Evolutionary conservation across 805 yeast species (phyloP), one percentile per base, ranked within the genome.

Genomic region (Henningerozyma blattae): DNA sequence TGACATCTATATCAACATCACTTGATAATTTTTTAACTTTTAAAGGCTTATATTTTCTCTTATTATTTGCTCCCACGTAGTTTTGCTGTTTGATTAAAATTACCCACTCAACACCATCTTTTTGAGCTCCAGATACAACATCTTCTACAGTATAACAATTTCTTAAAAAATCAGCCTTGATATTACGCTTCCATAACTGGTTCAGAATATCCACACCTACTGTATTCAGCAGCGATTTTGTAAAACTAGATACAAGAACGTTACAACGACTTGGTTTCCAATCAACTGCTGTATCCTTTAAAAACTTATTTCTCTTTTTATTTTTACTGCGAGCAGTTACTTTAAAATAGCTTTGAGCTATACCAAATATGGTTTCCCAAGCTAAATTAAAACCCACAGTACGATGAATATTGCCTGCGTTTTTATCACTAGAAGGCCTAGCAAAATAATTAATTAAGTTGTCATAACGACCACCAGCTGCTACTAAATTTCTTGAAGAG

Each of bases 381-480:
- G 91, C 83, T 36, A 91, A 56, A 40, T 84, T 78, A 49, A 91
- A 79, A 0, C 98, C 97, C 28, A 87, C 96, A 1, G 86, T 94
- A 34, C 67, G 65, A 15, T 70, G 65, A 9, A 16, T 12, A 32
- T 68, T 40, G 27, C 47, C 50, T 1, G 48, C 33, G 26, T 37
- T 45, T 31, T 50, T 50, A 3, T 51, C 56, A 15, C 64, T 51
- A 38, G 71, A 58, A 1, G 74, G 68, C 43, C 82, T 75, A 0
- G 89, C 71, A 39, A 85, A 67, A 14, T 76, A 66, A 3, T 72
- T 62, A 12, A 86, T 71, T 42, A 91, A 64, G 15, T 65, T 62
- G 47, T 89, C 97, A 50, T 86, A 91, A 35, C 99, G 64, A 3
- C 99, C 99, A 30, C 99, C 99, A 0, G 91, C 89, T 13, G 91